Evolutionary conservation across 805 yeast genomes (phyloP), one percentile per base, ranked within the genome.

Genomic region (Sugiyamaella marilandica): DNA sequence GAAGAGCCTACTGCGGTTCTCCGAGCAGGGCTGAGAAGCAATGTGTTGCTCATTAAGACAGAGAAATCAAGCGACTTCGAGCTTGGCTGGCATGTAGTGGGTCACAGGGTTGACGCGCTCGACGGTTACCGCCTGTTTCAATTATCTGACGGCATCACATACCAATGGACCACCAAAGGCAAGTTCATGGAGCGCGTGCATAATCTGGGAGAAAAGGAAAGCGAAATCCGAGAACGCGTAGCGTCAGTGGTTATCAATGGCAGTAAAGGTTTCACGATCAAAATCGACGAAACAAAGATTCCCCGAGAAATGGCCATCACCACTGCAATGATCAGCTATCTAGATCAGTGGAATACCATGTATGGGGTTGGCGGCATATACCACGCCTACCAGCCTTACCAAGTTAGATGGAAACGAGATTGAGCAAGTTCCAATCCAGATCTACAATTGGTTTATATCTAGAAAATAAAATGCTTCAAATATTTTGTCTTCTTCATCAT

Each of bases 331-430:
- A 78, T 81, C 54, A 79, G 85, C 41, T 78, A 71, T 62, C 75
- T 83, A 53, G 87, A 83, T 61, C 86, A 81, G 54, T 83, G 87
- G 87, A 82, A 80, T 61, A 81, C 86, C 21, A 70, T 72, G 55
- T 65, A 77, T 36, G 78, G 77, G 21, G 79, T 81, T 36, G 87
- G 87, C n/a, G 87, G 87, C 35, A 80, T 83, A 49, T 82, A 81
- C 65, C 75, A 73, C 55, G 78, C 83, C 10, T 73, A 77, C 64
- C 78, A 78, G 62, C 74, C 73, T 35, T 58, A 62, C 36, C 79
- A 77, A 58, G 73, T 74, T n/a, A 70, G 80, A 58, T 79, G 83
- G 83, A 79, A 79, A 64, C 70, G 83, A 59, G 83, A 78, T 58
- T 79, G 61, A 45, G 29, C 13, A 10, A n/a, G 13, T 26, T n/a